phyloP scores from a whole-genome alignment of 306 rosid species.

The Vachellia pachyceras region DNA sequence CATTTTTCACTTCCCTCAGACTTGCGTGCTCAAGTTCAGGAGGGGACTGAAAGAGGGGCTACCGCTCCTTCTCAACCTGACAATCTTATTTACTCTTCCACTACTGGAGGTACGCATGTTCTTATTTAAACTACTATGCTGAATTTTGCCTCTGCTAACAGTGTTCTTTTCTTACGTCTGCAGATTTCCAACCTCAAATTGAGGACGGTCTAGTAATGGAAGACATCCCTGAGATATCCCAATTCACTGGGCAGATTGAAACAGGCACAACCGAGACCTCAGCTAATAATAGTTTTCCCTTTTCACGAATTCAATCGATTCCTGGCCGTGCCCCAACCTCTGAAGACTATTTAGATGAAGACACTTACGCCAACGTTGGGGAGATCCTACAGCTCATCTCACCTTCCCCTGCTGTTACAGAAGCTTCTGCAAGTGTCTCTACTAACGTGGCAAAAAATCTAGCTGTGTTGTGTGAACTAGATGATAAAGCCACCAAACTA shows the following conservation, averaged over 20 bases:
- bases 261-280: background rate
- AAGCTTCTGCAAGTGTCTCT: background rate
- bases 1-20: background rate
- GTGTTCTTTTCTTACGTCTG: background rate
- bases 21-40: background rate
- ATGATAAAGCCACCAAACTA: background rate
- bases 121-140: background rate
- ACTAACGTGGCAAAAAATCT: background rate
- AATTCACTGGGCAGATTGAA: conserved; percentile 1
- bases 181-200: background rate
- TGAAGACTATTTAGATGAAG: background rate
- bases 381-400: background rate
- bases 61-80: background rate
- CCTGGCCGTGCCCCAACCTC: background rate
- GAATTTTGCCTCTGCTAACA: background rate
- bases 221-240: background rate
- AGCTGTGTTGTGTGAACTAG: background rate
- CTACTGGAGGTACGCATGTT: background rate
- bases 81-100: background rate
- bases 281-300: background rate
- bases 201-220: background rate
- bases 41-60: conserved; percentile 1
- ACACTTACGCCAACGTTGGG: background rate
- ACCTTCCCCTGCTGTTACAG: background rate
- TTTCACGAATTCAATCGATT: background rate